A percentile compares a stretch with the other conserved stretches of the same genome.
Evolutionary conservation across 208 protist genomes (phyloP).

Genomic region (Trypanosomatidae sp.): DNA sequence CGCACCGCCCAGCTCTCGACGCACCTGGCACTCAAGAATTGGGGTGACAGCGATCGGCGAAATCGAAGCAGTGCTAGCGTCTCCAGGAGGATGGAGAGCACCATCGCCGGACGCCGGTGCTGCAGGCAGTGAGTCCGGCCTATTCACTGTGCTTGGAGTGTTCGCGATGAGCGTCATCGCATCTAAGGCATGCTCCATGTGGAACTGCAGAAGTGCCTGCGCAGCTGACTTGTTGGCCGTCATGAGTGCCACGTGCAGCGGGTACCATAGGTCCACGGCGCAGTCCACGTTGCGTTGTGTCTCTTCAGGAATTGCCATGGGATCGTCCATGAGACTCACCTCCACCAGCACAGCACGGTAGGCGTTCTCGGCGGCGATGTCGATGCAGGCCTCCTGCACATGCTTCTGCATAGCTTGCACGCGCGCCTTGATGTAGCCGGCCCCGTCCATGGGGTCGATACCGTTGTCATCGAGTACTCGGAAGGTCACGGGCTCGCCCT

Average conservation of each 20-base stretch:
- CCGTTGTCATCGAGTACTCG: slow-evolving; percentile 32
- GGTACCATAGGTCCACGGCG: slow-evolving; percentile 62
- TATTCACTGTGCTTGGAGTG: slow-evolving; percentile 7
- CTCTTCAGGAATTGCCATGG: slow-evolving; percentile 33
- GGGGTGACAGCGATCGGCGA: not conserved
- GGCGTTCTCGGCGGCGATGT: slow-evolving; percentile 26
- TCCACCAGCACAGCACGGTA: slow-evolving; percentile 63
- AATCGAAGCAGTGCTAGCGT: too few species aligned
- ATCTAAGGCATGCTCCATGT: slow-evolving; percentile 44
- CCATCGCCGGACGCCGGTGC: not conserved
- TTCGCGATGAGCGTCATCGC: slow-evolving; percentile 32
- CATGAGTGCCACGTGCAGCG: slow-evolving; percentile 64
- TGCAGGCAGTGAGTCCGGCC: not conserved
- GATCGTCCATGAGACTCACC: slow-evolving; percentile 62
- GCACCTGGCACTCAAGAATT: slow-evolving; percentile 43
- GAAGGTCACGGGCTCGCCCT: slow-evolving; percentile 38
- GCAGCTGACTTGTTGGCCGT: slow-evolving; percentile 42
- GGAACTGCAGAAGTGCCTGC: slow-evolving; percentile 49
- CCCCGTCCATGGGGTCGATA: slow-evolving; percentile 22
- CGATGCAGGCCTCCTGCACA: slow-evolving; percentile 19
- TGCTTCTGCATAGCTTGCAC: slow-evolving; percentile 19
- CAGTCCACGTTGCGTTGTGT: slow-evolving; percentile 26
- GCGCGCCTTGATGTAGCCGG: slow-evolving; percentile 10
- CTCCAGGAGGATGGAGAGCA: not conserved
- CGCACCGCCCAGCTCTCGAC: slow-evolving; percentile 44